These are phyloP conservation scores for Letharia lupina DNA, from an alignment of 495 filamentous ascomycete species.

Conservation along the genomic window DNA sequence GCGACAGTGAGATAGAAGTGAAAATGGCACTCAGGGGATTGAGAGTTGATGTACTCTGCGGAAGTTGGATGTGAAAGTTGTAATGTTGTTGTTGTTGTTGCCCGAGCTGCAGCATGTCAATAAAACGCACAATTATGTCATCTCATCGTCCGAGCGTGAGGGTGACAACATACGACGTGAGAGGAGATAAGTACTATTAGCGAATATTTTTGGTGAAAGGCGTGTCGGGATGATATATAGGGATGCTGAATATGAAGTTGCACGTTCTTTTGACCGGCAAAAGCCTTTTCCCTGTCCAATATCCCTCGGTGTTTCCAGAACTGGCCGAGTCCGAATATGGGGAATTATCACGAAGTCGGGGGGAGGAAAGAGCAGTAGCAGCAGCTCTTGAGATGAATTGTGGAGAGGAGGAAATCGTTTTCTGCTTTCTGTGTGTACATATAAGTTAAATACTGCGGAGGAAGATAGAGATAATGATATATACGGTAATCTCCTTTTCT, in stretches of 20 bases:
- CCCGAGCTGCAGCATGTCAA: neutral
- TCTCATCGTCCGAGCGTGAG: neutral
- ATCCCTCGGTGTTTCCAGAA: neutral
- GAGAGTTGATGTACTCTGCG: too few species aligned
- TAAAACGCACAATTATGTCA: constrained; percentile 1
- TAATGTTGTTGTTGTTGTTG: neutral
- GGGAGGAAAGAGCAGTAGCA: neutral
- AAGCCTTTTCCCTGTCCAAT: neutral
- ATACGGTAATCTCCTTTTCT: too few species aligned
- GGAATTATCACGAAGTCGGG: neutral
- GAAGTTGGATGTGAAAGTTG: neutral
- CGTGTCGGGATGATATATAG: neutral
- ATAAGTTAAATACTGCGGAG: neutral
- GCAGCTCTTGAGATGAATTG: too few species aligned
- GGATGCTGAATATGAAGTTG: neutral
- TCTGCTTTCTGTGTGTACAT: too few species aligned
- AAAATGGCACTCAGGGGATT: neutral
- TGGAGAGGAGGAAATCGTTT: too few species aligned
- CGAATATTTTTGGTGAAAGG: too few species aligned
- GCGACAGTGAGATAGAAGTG: neutral
- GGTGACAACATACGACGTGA: neutral
- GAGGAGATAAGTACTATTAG: neutral
- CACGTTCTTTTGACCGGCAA: neutral
- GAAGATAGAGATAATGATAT: neutral
- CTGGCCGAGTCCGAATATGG: neutral